Base-by-base conservation (phyloP, 2,329 filamentous ascomycete species). In the Coniochaeta ligniaria region DNA sequence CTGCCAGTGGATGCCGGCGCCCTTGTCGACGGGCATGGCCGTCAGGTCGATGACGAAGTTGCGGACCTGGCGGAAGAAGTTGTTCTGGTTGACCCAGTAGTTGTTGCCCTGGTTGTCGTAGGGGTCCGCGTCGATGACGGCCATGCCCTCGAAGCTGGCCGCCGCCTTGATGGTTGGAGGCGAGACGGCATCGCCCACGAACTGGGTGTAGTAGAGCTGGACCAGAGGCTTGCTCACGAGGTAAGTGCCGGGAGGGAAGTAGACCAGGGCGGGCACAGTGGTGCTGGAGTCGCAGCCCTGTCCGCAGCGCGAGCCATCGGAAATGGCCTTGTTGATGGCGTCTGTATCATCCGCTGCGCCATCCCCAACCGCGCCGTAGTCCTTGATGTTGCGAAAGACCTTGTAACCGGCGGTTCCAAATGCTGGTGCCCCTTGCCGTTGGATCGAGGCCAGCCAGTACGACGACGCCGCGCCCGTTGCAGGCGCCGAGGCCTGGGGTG, bases 201-300 rank as follows among this genome's bases (percentile, higher is more conserved):
- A 85, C 73, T 97, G 92, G 11, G 93, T 96, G 79, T 96, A 96
- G 81, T 98, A 98, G 74, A 88, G 89, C 72, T 92, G 89, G 58
- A 92, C 76, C 66, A 98, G 85, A 24, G 94, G 91, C 69, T 80
- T 83, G 71, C 86, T 91, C 67, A 98, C 87, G 20, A 90, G 70
- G 71, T 97, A 98, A 60, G 87, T 96, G 65, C 94, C 93, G 12
- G 91, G 80, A 43, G 92, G 93, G 79, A 98, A 96, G 79, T 96
- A 98, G 59, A 98, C 86, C 16, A 98, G 78, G 28, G 91, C 94
- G 0, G 94, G 94, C 1, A 86, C 85, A n/a, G 84, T 83, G 3
- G 94, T 98, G 35, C 84, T 85, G 1, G 92, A 96, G 71, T 95
- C 90, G 71, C 94, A 98, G 63, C 86, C 85, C 64, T 84, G 72